Evolutionary conservation across 1,284 basidiomycete genomes (phyloP).

Genomic region (Microbotryum violaceum): DNA sequence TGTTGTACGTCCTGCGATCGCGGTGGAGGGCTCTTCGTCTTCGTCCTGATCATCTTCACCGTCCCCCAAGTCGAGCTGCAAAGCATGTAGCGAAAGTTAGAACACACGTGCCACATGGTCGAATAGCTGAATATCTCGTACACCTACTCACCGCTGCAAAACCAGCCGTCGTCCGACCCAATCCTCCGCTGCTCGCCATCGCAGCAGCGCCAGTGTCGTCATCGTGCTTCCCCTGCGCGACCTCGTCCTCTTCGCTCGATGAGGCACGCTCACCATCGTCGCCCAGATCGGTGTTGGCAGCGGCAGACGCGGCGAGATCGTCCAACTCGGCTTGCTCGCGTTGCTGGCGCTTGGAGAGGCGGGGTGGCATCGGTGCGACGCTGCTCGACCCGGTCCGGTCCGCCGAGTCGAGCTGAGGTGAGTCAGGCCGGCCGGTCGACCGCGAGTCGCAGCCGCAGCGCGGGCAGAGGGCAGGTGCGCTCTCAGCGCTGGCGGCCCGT

Average conservation of each 20-base stretch:
- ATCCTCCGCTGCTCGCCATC: background rate
- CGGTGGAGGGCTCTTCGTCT: slow-evolving; percentile 31
- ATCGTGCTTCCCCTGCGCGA: too few species aligned
- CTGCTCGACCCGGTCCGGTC: too few species aligned
- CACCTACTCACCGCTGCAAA: slow-evolving; percentile 20
- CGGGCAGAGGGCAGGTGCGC: too few species aligned
- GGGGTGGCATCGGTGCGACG: slow-evolving; percentile 41
- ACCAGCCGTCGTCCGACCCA: background rate
- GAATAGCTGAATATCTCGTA: too few species aligned
- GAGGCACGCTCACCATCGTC: slow-evolving; percentile 11
- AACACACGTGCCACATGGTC: background rate
- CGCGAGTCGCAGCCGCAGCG: too few species aligned
- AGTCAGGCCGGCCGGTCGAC: too few species aligned
- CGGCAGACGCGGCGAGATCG: slow-evolving; percentile 8
- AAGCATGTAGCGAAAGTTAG: background rate
- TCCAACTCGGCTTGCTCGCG: slow-evolving; percentile 65
- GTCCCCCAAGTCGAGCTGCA: slow-evolving; percentile 26
- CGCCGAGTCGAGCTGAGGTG: too few species aligned
- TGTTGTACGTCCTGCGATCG: background rate
- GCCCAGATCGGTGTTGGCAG: background rate
- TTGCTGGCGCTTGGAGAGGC: slow-evolving; percentile 70
- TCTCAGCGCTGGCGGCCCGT: too few species aligned
- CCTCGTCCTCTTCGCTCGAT: background rate
- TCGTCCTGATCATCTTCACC: slow-evolving; percentile 37
- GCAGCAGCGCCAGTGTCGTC: background rate